A percentile compares a stretch with the other conserved stretches of the same genome.
phyloP scores from a whole-genome alignment of 495 filamentous ascomycete species.

The Chaetomium fimeti region DNA sequence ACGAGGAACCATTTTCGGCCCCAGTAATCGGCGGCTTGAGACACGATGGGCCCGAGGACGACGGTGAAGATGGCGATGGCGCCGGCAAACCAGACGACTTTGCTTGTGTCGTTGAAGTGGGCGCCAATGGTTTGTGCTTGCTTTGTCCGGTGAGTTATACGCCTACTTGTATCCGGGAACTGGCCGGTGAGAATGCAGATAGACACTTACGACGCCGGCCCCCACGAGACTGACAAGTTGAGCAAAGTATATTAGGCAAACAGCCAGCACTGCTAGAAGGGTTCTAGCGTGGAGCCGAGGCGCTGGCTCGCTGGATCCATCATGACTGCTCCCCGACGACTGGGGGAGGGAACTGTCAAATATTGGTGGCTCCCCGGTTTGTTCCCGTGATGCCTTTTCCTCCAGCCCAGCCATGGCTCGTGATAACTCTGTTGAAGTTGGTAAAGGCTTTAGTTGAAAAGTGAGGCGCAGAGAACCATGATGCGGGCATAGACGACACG shows the following conservation, averaged over 20 bases:
- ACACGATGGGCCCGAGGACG: constrained; percentile 34
- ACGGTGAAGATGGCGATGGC: constrained; percentile 36
- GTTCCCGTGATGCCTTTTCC: background rate
- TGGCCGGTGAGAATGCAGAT: background rate
- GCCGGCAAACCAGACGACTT: constrained; percentile 33
- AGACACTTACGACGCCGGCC: constrained; percentile 35
- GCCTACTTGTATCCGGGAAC: background rate
- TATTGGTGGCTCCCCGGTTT: background rate
- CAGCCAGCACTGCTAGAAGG: constrained; percentile 26
- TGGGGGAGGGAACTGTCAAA: background rate
- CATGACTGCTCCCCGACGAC: background rate
- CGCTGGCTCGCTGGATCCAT: background rate
- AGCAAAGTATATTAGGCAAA: constrained; percentile 37
- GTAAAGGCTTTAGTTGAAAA: too few species aligned
- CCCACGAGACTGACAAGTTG: constrained; percentile 35
- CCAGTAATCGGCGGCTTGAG: constrained; percentile 44
- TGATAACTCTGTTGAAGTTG: too few species aligned
- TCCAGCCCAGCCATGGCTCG: too few species aligned
- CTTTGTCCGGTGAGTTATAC: constrained; percentile 12
- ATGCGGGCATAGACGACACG: too few species aligned
- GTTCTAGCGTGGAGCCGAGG: background rate
- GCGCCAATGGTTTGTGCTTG: constrained; percentile 33
- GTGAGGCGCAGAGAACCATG: too few species aligned
- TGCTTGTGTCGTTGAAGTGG: constrained; percentile 21
- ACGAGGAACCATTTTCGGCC: constrained; percentile 40